Conservation (phyloP, 2,329 filamentous ascomycete species). For the Diaporthe vexans region DNA sequence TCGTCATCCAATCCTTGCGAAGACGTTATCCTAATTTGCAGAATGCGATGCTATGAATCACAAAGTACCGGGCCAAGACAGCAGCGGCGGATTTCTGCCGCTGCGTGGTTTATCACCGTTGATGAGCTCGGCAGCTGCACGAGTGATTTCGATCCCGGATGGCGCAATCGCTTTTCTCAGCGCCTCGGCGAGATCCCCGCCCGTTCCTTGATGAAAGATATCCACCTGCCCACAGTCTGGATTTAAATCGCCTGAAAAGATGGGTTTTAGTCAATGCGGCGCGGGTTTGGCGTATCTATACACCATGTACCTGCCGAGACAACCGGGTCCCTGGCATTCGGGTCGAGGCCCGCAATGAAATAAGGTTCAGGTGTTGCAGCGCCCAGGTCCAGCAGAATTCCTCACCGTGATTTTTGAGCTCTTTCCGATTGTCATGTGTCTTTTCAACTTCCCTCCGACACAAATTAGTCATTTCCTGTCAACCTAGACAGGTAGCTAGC, state of each 20-base stretch:
- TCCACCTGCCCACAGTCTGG: not conserved
- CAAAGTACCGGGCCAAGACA: not conserved
- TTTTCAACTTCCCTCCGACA: not conserved
- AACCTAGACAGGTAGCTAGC: not conserved
- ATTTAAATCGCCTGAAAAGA: not conserved
- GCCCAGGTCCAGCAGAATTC: not conserved
- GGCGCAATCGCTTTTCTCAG: slow-evolving; percentile 25
- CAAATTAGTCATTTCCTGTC: not conserved
- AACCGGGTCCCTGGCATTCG: not conserved
- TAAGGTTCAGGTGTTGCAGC: slow-evolving; percentile 1
- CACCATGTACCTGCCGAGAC: not conserved
- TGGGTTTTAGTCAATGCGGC: not conserved
- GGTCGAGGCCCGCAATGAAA: not conserved
- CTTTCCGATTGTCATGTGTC: too few species aligned
- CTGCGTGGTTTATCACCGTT: slow-evolving; percentile 10
- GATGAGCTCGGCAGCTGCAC: not conserved
- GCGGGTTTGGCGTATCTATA: not conserved
- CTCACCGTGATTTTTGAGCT: not conserved
- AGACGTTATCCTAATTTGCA: slow-evolving; percentile 16
- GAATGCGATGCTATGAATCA: not conserved
- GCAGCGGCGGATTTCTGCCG: not conserved
- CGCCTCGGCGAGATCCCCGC: not conserved
- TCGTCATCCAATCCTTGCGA: slow-evolving; percentile 24
- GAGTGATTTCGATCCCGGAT: slow-evolving; percentile 28
- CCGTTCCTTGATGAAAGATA: not conserved